Base-by-base conservation (phyloP, 2,329 filamentous ascomycete genomes). In the Trichothecium sympodiale region DNA sequence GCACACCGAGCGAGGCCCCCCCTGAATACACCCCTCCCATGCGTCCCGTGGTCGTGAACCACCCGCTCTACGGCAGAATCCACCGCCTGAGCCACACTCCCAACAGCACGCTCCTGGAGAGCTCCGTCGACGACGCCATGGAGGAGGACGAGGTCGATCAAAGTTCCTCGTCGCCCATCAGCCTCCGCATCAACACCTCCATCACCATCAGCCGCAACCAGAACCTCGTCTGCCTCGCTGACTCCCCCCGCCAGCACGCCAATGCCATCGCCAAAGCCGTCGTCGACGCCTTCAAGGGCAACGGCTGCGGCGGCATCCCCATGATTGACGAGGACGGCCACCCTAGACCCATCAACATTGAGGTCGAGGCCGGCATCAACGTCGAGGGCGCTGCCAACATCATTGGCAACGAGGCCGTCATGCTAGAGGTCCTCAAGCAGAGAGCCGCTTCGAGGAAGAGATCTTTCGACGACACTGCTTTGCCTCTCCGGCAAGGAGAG, bases 121-220 rank as follows among this genome's bases (percentile, higher is more conserved):
- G n/a, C n/a, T n/a, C n/a, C n/a, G n/a, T n/a, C 6, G 17, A 31
- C 20, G 36, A 41, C n/a, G 29, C 33, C 3, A 33, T 31, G 8
- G 39, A 31, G 10, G 38, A 44, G 17, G 47, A 47, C 3, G 43
- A 48, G 8, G 46, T 46, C 8, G 39, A 43, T 12, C 39, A 39
- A n/a, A 35, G 46, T 15, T 33, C 29, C 8, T 43, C 51, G 31
- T 59, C 60, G 2, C 53, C 65, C 33, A 60, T 73, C 39, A 56
- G 51, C 33, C 50, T 76, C 31, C 55, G 53, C 13, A 65, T 77
- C 53, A 63, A 65, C 44, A 61, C 65, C 13, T 59, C 64, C 1
- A 49, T 74, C 46, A 55, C 46, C 40, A 55, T 76, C 44, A 51
- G 53, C 27, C 64, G 62, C 41, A 58, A 59, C 50, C 56, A 64